Conservation (phyloP, 768 basidiomycete genomes). For the Russula dissimulans region DNA sequence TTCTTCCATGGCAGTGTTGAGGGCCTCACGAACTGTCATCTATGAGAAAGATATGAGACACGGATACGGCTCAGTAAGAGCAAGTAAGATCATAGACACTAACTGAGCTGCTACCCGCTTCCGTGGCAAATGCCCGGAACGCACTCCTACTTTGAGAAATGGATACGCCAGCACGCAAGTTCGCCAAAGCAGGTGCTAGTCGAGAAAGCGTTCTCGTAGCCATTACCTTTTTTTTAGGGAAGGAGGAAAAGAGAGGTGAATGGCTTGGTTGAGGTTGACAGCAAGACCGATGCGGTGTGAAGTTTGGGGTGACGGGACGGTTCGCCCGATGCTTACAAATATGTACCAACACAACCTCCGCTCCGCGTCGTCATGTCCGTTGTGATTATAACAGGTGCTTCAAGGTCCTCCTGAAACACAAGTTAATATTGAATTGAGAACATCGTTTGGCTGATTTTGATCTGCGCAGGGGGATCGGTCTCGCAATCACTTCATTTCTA, state of each 20-base stretch:
- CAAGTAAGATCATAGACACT: slow-evolving; percentile 31
- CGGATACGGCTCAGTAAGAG: slow-evolving; percentile 9
- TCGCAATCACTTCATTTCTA: slow-evolving; percentile 63
- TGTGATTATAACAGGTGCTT: slow-evolving; percentile 79
- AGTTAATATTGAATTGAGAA: not conserved
- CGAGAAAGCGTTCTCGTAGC: slow-evolving; percentile 55
- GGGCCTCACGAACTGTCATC: slow-evolving; percentile 98
- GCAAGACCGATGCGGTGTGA: too few species aligned
- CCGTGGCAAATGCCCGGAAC: slow-evolving; percentile 57
- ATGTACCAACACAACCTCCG: not conserved
- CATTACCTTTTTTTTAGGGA: slow-evolving; percentile 36
- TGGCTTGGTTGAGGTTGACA: not conserved
- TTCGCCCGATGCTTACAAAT: not conserved
- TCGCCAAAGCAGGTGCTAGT: slow-evolving; percentile 40
- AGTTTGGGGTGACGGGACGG: slow-evolving; percentile 1
- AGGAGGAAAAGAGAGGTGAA: slow-evolving; percentile 25
- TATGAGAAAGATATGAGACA: slow-evolving; percentile 26
- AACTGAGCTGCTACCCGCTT: slow-evolving; percentile 39
- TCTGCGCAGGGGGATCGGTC: slow-evolving; percentile 54
- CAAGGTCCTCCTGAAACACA: slow-evolving; percentile 40
- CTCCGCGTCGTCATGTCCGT: slow-evolving; percentile 29
- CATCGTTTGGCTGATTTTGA: slow-evolving; percentile 14
- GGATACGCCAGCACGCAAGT: slow-evolving; percentile 37
- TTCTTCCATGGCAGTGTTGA: slow-evolving; percentile 98
- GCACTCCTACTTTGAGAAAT: slow-evolving; percentile 34